Evolutionary conservation across 73 alveolate species (phyloP), one percentile per base, ranked within the genome.

Genomic region (Stentor roeselii): DNA sequence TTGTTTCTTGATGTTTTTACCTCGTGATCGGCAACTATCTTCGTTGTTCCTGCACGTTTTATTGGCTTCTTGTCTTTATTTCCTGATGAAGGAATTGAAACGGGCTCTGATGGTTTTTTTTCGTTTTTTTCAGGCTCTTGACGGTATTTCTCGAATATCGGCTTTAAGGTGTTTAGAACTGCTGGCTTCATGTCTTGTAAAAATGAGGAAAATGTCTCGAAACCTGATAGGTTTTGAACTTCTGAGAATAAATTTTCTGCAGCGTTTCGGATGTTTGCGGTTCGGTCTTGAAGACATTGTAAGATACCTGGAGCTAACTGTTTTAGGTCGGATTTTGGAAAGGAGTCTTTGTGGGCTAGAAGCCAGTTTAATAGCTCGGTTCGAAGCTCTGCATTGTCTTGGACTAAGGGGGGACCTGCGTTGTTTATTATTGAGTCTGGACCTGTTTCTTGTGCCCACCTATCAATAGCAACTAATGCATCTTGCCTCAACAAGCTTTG

Each of bases 171-270:
- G 21, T 21, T 50, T 11, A 50, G 6, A 50, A 50, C 37, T 3
- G 99, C 99, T 3, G 98, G 98, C 85, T 93, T 93, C 78, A 95
- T 86, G 76, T 91, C 98, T 78, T 87, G 83, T 3, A 84, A 61
- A 30, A 42, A 42, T 37, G 31, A 14, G 38, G 75, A 35, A 78
- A 86, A 87, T 3, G 90, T 50, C 30, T 59, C 74, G 4, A 42
- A 40, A 3, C 92, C 92, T 27, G 89, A 50, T 36, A 59, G 3
- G 3, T 89, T 88, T 77, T 86, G 40, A 38, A 87, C 84, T 80
- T 91, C 96, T 60, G 86, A 59, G 58, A 78, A 78, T 0, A 95
- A 83, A 41, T 75, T 91, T 85, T 95, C 99, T 36, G 98, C 91
- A 87, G 87, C 78, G 76, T 59, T 78, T 86, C 99, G 85, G 75